A percentile compares a stretch with the other conserved stretches of the same genome.
Conservation (phyloP, 768 basidiomycete genomes). For the Hygrophorus russula region DNA sequence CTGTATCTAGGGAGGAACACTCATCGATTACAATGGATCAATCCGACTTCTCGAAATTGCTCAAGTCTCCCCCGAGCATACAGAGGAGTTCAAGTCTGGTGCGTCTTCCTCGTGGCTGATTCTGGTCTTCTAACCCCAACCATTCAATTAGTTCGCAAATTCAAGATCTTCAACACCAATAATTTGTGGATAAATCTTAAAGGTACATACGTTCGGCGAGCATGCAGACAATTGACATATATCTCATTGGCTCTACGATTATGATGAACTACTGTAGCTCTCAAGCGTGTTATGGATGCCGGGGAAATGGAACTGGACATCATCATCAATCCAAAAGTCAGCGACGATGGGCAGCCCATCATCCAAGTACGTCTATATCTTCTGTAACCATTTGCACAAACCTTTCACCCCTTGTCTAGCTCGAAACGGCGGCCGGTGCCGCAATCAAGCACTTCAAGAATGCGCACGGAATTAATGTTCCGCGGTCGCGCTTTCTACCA, state of each 20-base stretch:
- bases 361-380: slow-evolving; percentile 35
- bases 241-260: background rate
- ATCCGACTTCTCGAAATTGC: slow-evolving; percentile 88
- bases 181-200: slow-evolving; percentile 53
- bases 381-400: background rate
- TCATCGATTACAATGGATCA: slow-evolving; percentile 84
- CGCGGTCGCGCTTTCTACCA: slow-evolving; percentile 87
- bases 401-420: slow-evolving; percentile 21
- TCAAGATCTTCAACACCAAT: slow-evolving; percentile 91
- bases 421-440: slow-evolving; percentile 89
- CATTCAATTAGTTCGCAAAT: slow-evolving; percentile 52
- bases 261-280: slow-evolving; percentile 23
- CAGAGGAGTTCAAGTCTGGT: slow-evolving; percentile 88
- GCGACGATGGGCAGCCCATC: slow-evolving; percentile 59
- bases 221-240: background rate
- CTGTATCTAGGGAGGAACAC: slow-evolving; percentile 55
- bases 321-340: slow-evolving; percentile 64
- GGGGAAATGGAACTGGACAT: slow-evolving; percentile 68
- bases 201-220: slow-evolving; percentile 14
- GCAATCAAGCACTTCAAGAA: slow-evolving; percentile 91
- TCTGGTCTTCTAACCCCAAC: slow-evolving; percentile 1
- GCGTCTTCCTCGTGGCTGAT: slow-evolving; percentile 7
- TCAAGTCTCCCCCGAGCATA: slow-evolving; percentile 85
- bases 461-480: slow-evolving; percentile 91
- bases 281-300: slow-evolving; percentile 65